Conservation (phyloP, 805 yeast species). For the Trichomonascus vanleenenianus region DNA sequence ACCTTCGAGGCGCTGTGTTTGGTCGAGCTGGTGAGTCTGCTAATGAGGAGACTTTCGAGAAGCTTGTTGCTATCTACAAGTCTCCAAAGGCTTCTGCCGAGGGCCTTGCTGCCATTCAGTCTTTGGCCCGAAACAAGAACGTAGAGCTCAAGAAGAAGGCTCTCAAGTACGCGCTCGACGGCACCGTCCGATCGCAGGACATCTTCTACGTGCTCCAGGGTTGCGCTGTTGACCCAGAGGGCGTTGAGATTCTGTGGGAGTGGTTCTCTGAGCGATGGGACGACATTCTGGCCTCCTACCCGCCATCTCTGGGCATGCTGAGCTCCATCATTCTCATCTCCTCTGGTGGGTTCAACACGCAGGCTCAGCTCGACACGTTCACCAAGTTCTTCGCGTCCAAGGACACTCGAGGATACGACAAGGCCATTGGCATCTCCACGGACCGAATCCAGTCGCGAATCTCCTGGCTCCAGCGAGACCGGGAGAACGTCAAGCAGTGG, state of each 20-base stretch:
- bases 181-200: slow-evolving; percentile 58
- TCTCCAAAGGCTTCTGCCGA: slow-evolving; percentile 58
- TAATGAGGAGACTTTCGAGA: slow-evolving; percentile 53
- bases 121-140: slow-evolving; percentile 58
- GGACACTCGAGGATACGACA: slow-evolving; percentile 49
- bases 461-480: slow-evolving; percentile 44
- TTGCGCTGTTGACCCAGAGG: slow-evolving; percentile 51
- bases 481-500: slow-evolving; percentile 38
- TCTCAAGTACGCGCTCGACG: slow-evolving; percentile 47
- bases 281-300: slow-evolving; percentile 53
- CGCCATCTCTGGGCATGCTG: slow-evolving; percentile 76
- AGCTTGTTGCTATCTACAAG: slow-evolving; percentile 50
- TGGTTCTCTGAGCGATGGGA: slow-evolving; percentile 75
- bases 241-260: slow-evolving; percentile 61
- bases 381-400: slow-evolving; percentile 37
- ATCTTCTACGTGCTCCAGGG: slow-evolving; percentile 72
- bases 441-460: slow-evolving; percentile 46
- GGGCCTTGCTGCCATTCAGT: slow-evolving; percentile 58
- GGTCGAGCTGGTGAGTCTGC: slow-evolving; percentile 59
- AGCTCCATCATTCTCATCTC: slow-evolving; percentile 62
- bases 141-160: slow-evolving; percentile 48
- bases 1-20: slow-evolving; percentile 61
- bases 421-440: slow-evolving; percentile 47
- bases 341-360: slow-evolving; percentile 53
- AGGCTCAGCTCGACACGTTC: slow-evolving; percentile 44